Evolutionary conservation across 1,139 yeast genomes (phyloP).

Genomic region (Yamadazyma trypodendri): DNA sequence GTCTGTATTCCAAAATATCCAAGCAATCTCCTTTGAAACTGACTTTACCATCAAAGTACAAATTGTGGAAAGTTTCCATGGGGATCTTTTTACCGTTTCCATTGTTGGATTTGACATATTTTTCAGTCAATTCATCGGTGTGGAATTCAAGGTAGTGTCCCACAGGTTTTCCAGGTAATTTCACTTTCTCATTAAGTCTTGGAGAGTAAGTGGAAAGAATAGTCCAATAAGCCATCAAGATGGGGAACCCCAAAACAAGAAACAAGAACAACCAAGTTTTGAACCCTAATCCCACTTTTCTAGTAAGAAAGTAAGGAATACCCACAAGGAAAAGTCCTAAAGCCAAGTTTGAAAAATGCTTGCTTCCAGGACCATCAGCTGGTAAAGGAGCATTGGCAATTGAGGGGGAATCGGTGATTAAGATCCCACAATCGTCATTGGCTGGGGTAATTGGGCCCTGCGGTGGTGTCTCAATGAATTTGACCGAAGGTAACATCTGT

Average conservation of each 20-base stretch:
- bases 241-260: conserved; percentile 59
- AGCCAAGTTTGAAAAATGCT: conserved; percentile 67
- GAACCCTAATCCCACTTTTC: conserved; percentile 73
- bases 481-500: conserved; percentile 23
- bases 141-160: conserved; percentile 82
- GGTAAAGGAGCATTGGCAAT: conserved; percentile 86
- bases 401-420: conserved; percentile 66
- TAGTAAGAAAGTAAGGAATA: conserved; percentile 63
- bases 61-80: conserved; percentile 89
- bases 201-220: conserved; percentile 75
- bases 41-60: conserved; percentile 81
- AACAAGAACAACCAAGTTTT: conserved; percentile 61
- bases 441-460: conserved; percentile 51
- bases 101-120: conserved; percentile 54
- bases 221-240: conserved; percentile 82
- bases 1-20: conserved; percentile 81
- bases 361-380: conserved; percentile 89
- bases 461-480: conserved; percentile 61
- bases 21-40: conserved; percentile 85
- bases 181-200: conserved; percentile 74
- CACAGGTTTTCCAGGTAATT: conserved; percentile 75
- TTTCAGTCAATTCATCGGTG: conserved; percentile 66
- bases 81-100: conserved; percentile 79
- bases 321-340: conserved; percentile 52
- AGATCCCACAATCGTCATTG: conserved; percentile 53